A percentile compares a stretch with the other conserved stretches of the same genome.
phyloP scores from a whole-genome alignment of 2,329 filamentous ascomycete species.

The Diaporthe sp. region DNA sequence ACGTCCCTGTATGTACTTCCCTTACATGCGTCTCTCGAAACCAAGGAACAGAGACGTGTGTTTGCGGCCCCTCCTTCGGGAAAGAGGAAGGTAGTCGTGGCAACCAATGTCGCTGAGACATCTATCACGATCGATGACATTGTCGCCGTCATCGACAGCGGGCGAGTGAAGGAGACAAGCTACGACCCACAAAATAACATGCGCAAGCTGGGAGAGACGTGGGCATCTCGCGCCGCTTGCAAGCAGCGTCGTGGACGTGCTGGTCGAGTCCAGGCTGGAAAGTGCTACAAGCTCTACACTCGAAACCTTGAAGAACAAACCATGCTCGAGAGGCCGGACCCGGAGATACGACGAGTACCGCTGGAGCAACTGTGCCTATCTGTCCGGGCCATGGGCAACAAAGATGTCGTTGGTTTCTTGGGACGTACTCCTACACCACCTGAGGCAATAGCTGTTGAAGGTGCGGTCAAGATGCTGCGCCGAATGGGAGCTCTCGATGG shows the following conservation, averaged over 20 bases:
- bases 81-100: slow-evolving; percentile 91
- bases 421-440: slow-evolving; percentile 90
- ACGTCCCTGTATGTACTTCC: slow-evolving; percentile 79
- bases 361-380: slow-evolving; percentile 94
- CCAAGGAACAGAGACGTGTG: slow-evolving; percentile 86
- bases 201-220: slow-evolving; percentile 92
- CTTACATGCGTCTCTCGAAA: slow-evolving; percentile 91
- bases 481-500: slow-evolving; percentile 92
- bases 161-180: slow-evolving; percentile 95
- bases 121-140: slow-evolving; percentile 99
- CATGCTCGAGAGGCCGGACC: slow-evolving; percentile 90
- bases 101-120: slow-evolving; percentile 97
- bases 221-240: slow-evolving; percentile 93
- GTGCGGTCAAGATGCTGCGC: slow-evolving; percentile 80
- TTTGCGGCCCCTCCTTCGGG: slow-evolving; percentile 81
- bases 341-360: slow-evolving; percentile 92
- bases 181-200: slow-evolving; percentile 94
- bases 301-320: slow-evolving; percentile 80
- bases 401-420: slow-evolving; percentile 83
- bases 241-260: slow-evolving; percentile 95
- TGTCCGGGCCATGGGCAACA: slow-evolving; percentile 93
- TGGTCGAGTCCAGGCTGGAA: slow-evolving; percentile 89
- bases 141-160: slow-evolving; percentile 94
- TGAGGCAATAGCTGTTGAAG: slow-evolving; percentile 84
- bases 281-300: slow-evolving; percentile 96